These are phyloP conservation scores for Aspergillus avenaceus DNA, from an alignment of 495 filamentous ascomycete species.

Conservation along the genomic window DNA sequence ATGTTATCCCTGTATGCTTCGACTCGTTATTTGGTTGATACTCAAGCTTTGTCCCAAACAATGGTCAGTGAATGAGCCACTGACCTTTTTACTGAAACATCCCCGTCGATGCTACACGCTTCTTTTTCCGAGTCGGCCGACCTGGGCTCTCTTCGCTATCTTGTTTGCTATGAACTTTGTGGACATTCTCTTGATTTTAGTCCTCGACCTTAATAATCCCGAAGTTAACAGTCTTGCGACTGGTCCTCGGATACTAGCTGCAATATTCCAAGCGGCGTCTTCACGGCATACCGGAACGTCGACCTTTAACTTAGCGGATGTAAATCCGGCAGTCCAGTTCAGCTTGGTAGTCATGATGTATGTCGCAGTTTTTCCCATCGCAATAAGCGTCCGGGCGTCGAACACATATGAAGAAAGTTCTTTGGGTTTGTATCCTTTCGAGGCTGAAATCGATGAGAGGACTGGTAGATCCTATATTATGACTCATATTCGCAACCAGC, in stretches of 20 bases:
- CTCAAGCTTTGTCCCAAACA: conserved; percentile 46
- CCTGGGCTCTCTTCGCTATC: conserved; percentile 61
- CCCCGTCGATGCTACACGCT: conserved; percentile 62
- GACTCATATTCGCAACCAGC: conserved; percentile 55
- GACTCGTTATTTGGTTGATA: conserved; percentile 70
- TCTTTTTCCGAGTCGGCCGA: conserved; percentile 54
- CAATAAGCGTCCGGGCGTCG: conserved; percentile 64
- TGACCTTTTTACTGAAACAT: conserved; percentile 56
- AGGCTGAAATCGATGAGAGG: conserved; percentile 35
- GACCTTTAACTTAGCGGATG: conserved; percentile 50
- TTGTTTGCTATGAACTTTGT: conserved; percentile 51
- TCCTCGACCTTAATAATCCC: conserved; percentile 47
- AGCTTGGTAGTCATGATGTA: conserved; percentile 66
- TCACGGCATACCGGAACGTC: conserved; percentile 56
- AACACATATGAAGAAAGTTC: conserved; percentile 66
- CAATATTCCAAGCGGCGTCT: conserved; percentile 58
- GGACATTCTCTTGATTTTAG: conserved; percentile 57
- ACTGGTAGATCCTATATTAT: conserved; percentile 42
- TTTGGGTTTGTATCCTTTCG: conserved; percentile 62
- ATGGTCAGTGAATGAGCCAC: conserved; percentile 26
- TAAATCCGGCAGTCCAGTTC: conserved; percentile 60
- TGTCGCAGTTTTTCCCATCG: conserved; percentile 72
- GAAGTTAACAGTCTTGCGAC: conserved; percentile 23
- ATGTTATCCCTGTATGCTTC: conserved; percentile 74
- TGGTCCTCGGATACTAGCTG: conserved; percentile 46